Evolutionary conservation across 1,139 yeast species (phyloP).

Genomic region (Torulaspora pretoriensis): DNA sequence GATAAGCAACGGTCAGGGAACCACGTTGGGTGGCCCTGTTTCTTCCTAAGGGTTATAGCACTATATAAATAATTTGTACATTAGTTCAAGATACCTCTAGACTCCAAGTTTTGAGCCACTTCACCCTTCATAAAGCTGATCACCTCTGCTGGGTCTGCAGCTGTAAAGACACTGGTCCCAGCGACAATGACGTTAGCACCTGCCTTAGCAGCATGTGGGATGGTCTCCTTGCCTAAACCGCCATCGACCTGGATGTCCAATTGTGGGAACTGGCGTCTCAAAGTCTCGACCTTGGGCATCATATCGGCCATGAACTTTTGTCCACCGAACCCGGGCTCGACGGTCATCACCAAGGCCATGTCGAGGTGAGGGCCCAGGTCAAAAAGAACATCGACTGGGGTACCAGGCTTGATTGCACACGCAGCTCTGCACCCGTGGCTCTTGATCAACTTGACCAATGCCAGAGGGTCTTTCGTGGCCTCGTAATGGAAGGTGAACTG

Average conservation of each 20-base stretch:
- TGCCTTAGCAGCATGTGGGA: constrained; percentile 80
- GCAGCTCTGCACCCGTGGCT: constrained; percentile 87
- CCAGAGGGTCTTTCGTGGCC: constrained; percentile 77
- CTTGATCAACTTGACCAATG: constrained; percentile 71
- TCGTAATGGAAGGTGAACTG: constrained; percentile 96
- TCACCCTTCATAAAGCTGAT: constrained; percentile 61
- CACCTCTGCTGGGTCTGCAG: constrained; percentile 69
- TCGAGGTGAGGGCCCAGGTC: constrained; percentile 77
- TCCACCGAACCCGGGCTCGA: constrained; percentile 98
- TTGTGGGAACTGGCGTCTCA: constrained; percentile 70
- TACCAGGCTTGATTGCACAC: constrained; percentile 90
- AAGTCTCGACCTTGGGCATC: constrained; percentile 88
- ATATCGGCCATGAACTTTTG: constrained; percentile 91
- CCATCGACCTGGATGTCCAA: constrained; percentile 96
- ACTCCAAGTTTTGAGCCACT: constrained; percentile 43
- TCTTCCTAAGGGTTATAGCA: constrained; percentile 27
- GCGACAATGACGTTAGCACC: constrained; percentile 99
- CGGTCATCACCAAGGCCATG: constrained; percentile 96
- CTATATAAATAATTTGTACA: constrained; percentile 11
- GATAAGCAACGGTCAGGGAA: constrained; percentile 61
- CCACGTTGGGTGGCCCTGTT: constrained; percentile 72
- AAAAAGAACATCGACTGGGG: constrained; percentile 78
- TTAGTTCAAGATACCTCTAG: constrained; percentile 31
- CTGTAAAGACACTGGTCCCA: constrained; percentile 89
- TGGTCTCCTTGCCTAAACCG: constrained; percentile 83